phyloP scores from a whole-genome alignment of 1,284 basidiomycete genomes.

The Moesziomyces antarcticus region DNA sequence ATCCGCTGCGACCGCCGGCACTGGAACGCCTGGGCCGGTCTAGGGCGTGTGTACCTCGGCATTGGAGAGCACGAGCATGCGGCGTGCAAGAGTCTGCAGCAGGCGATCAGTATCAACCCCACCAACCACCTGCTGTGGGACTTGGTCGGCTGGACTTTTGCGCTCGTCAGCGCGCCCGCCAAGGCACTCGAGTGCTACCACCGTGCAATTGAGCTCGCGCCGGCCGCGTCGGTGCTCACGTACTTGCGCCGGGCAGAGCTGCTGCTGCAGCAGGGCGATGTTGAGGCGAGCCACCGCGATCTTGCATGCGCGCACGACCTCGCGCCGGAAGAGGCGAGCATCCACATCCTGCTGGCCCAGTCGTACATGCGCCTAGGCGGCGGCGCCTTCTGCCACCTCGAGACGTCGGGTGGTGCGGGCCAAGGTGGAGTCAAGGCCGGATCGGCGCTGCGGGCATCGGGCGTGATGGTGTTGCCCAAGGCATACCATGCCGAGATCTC shows the following conservation, averaged over 20 bases:
- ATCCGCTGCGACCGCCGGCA: slow-evolving; percentile 60
- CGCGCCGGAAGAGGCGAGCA: slow-evolving; percentile 59
- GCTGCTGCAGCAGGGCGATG: slow-evolving; percentile 26
- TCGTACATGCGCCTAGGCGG: slow-evolving; percentile 65
- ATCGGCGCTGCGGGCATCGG: slow-evolving; percentile 16
- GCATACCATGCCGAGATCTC: slow-evolving; percentile 53
- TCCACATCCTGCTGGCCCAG: slow-evolving; percentile 63
- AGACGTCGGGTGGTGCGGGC: slow-evolving; percentile 14
- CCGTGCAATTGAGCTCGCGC: slow-evolving; percentile 30
- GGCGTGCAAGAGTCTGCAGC: slow-evolving; percentile 55
- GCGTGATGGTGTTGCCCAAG: slow-evolving; percentile 26
- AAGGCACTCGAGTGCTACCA: slow-evolving; percentile 43
- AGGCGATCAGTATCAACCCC: slow-evolving; percentile 56
- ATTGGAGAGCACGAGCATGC: slow-evolving; percentile 50
- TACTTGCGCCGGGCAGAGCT: slow-evolving; percentile 37
- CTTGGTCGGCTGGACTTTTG: slow-evolving; percentile 57
- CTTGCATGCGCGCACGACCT: slow-evolving; percentile 55
- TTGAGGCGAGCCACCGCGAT: slow-evolving; percentile 53
- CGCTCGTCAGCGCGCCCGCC: slow-evolving; percentile 25
- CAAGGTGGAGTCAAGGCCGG: slow-evolving; percentile 6
- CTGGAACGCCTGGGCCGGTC: slow-evolving; percentile 65
- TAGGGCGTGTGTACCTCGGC: slow-evolving; percentile 58
- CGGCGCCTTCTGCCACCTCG: slow-evolving; percentile 54
- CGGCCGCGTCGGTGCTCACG: slow-evolving; percentile 30
- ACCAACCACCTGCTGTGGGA: slow-evolving; percentile 61